Evolutionary conservation across 768 basidiomycete species (phyloP).

Genomic region (Goffeauzyma gilvescens): DNA sequence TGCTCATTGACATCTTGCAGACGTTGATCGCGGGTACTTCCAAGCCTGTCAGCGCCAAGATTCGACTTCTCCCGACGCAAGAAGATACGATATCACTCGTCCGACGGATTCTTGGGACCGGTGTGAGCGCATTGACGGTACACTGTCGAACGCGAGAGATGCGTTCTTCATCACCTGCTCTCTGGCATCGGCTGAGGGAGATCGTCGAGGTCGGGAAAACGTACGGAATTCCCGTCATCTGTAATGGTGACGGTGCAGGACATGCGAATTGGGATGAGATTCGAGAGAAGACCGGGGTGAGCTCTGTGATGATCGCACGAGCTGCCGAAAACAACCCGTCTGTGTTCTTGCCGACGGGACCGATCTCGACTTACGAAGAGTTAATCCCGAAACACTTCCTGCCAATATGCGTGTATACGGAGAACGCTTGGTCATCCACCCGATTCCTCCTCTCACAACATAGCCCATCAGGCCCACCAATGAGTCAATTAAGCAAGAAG

Average conservation of each 20-base stretch:
- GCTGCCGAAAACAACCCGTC: slow-evolving; percentile 84
- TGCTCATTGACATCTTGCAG: slow-evolving; percentile 69
- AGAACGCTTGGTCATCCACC: slow-evolving; percentile 63
- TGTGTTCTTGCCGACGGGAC: slow-evolving; percentile 47
- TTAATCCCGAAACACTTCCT: slow-evolving; percentile 45
- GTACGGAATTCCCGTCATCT: slow-evolving; percentile 64
- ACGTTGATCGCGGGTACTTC: slow-evolving; percentile 56
- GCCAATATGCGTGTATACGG: slow-evolving; percentile 42
- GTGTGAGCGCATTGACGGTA: slow-evolving; percentile 72
- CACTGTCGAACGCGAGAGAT: slow-evolving; percentile 88
- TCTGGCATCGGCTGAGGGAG: slow-evolving; percentile 57
- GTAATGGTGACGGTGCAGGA: slow-evolving; percentile 78
- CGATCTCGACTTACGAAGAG: slow-evolving; percentile 51
- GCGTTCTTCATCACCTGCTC: slow-evolving; percentile 61
- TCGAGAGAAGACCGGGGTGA: slow-evolving; percentile 51
- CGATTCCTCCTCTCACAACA: slow-evolving; percentile 76
- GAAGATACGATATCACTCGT: slow-evolving; percentile 81
- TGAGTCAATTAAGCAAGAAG: slow-evolving; percentile 37
- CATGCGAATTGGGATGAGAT: slow-evolving; percentile 62
- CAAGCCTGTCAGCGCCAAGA: slow-evolving; percentile 84
- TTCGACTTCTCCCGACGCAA: slow-evolving; percentile 65
- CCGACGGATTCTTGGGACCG: slow-evolving; percentile 65
- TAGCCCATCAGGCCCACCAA: slow-evolving; percentile 44
- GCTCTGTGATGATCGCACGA: slow-evolving; percentile 72
- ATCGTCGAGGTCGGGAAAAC: slow-evolving; percentile 73